Evolutionary conservation across 331 rosid genomes (phyloP).

Genomic region (Saraca asoca): DNA sequence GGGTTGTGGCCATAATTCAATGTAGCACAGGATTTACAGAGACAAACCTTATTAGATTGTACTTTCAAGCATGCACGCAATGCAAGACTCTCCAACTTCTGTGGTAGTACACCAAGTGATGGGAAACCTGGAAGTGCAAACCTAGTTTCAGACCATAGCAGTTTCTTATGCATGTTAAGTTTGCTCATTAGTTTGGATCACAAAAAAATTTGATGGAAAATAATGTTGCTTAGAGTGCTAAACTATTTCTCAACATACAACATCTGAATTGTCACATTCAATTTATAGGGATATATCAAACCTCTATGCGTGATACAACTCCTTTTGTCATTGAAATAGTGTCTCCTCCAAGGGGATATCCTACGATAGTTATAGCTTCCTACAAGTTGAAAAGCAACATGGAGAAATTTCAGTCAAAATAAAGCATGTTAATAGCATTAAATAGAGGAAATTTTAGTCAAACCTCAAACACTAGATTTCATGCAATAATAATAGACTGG

Average conservation of each 20-base stretch:
- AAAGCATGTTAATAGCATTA: slow-evolving; percentile 3
- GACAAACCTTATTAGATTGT: slow-evolving; percentile 75
- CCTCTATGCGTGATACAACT: slow-evolving; percentile 99
- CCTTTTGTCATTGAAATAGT: slow-evolving; percentile 98
- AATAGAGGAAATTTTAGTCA: slow-evolving; percentile 18
- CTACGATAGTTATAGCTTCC: slow-evolving; percentile 99
- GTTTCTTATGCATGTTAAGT: slow-evolving; percentile 22
- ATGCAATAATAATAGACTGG: neutral
- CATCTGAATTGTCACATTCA: slow-evolving; percentile 11
- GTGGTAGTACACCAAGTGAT: slow-evolving; percentile 89
- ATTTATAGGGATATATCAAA: slow-evolving; percentile 31
- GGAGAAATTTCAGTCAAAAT: slow-evolving; percentile 28
- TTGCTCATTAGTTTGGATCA: slow-evolving; percentile 23
- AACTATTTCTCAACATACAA: slow-evolving; percentile 10
- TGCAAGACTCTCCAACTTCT: slow-evolving; percentile 95
- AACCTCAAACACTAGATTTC: slow-evolving; percentile 51
- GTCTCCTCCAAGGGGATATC: slow-evolving; percentile 99
- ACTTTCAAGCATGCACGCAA: slow-evolving; percentile 81
- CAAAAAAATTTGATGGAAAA: slow-evolving; percentile 1
- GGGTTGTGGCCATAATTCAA: too few species aligned
- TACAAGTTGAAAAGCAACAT: slow-evolving; percentile 43
- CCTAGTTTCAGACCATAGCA: slow-evolving; percentile 20
- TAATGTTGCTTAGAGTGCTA: slow-evolving; percentile 14
- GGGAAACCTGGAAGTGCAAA: slow-evolving; percentile 74
- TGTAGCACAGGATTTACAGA: neutral